phyloP scores from a whole-genome alignment of 2,329 filamentous ascomycete species.

The Fusarium udum region DNA sequence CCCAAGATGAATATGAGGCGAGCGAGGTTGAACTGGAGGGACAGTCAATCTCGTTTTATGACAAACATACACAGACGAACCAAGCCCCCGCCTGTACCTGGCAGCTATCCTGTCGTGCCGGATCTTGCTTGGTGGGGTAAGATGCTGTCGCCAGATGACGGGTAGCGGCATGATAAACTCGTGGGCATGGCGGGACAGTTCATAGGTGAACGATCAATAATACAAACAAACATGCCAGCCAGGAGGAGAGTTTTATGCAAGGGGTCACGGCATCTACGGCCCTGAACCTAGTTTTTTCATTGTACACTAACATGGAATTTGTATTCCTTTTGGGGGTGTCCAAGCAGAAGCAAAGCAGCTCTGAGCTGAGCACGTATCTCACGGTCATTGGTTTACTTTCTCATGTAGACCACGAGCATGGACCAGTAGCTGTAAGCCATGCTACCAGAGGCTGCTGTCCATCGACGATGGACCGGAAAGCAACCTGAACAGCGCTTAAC shows the following conservation, averaged over 20 bases:
- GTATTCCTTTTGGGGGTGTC: not conserved
- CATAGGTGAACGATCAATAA: slow-evolving; percentile 6
- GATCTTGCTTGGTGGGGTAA: slow-evolving; percentile 24
- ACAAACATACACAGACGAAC: not conserved
- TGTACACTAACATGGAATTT: slow-evolving; percentile 5
- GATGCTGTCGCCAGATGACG: not conserved
- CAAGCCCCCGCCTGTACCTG: slow-evolving; percentile 3
- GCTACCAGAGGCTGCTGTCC: not conserved
- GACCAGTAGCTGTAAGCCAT: slow-evolving; percentile 3
- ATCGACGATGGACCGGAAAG: not conserved
- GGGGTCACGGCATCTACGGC: slow-evolving; percentile 16
- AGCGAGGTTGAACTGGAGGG: slow-evolving; percentile 15
- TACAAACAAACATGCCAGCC: slow-evolving; percentile 19
- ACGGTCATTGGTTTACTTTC: slow-evolving; percentile 13
- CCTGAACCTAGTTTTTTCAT: slow-evolving; percentile 13
- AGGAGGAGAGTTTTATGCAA: slow-evolving; percentile 32
- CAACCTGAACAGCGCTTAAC: slow-evolving; percentile 8
- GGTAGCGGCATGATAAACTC: slow-evolving; percentile 27
- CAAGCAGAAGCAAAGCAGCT: slow-evolving; percentile 3
- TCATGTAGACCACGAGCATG: slow-evolving; percentile 12
- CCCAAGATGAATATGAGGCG: slow-evolving; percentile 19
- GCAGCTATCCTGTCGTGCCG: slow-evolving; percentile 3
- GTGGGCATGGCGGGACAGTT: slow-evolving; percentile 26
- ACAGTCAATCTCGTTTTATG: slow-evolving; percentile 15
- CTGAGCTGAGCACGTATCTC: not conserved